Evolutionary conservation across 1,139 yeast species (phyloP).

Genomic region (Kurtzmaniella natalensis): DNA sequence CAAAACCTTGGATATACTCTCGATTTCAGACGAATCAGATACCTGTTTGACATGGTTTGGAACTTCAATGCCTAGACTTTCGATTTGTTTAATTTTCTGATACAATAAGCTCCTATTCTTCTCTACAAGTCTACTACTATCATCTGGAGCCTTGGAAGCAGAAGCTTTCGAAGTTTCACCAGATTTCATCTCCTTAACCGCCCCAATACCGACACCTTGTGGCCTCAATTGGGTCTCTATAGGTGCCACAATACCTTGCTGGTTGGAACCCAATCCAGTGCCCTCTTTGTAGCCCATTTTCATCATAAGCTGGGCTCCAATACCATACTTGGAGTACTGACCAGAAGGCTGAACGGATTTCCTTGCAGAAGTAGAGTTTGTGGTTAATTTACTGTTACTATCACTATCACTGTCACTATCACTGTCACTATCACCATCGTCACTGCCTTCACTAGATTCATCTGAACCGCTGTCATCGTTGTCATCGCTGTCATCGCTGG

Average conservation of each 20-base stretch:
- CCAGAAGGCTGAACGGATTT: neutral
- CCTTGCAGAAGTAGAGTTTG: too few relatives aligned
- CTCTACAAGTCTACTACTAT: neutral
- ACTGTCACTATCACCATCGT: neutral
- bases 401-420: neutral
- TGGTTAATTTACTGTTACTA: too few relatives aligned
- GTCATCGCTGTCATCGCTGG: neutral
- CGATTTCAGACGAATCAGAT: conserved; percentile 14
- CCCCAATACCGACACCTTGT: conserved; percentile 72
- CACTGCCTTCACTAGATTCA: neutral
- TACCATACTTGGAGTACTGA: conserved; percentile 52
- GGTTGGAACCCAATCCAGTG: conserved; percentile 68
- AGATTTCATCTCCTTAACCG: conserved; percentile 42
- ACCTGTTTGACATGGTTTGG: conserved; percentile 24
- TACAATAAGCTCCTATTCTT: conserved; percentile 15
- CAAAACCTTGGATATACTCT: neutral
- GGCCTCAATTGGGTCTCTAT: conserved; percentile 68
- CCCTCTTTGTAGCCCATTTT: conserved; percentile 90
- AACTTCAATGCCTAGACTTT: conserved; percentile 21
- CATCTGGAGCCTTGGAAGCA: conserved; percentile 17
- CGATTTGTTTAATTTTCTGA: conserved; percentile 23
- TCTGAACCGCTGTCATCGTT: neutral
- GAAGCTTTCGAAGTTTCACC: too few relatives aligned
- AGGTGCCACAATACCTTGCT: conserved; percentile 74
- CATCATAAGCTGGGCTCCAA: conserved; percentile 76